Evolutionary conservation across 208 protist species (phyloP).

Genomic region (Borovskyia barvae): DNA sequence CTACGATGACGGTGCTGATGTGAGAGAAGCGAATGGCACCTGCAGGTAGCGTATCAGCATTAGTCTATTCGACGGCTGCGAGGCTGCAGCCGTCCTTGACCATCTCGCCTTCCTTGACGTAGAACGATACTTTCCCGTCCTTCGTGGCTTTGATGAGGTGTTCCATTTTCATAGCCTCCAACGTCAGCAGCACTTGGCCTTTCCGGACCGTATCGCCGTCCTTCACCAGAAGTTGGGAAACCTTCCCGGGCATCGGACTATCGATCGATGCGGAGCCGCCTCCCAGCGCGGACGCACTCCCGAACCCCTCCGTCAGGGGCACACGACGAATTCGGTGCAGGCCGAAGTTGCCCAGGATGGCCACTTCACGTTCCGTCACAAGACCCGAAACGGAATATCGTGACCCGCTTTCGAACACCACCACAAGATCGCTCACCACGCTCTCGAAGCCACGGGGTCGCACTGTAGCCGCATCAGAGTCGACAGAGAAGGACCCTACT

Average conservation of each 20-base stretch:
- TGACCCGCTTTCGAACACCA: conserved; percentile 30
- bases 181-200: conserved; percentile 83
- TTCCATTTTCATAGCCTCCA: conserved; percentile 98
- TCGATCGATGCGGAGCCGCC: conserved; percentile 87
- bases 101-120: conserved; percentile 44
- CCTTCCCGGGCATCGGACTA: conserved; percentile 91
- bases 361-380: conserved; percentile 30
- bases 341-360: conserved; percentile 21
- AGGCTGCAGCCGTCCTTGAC: conserved; percentile 31
- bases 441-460: conserved; percentile 20
- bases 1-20: too few species aligned
- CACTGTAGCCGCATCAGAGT: conserved; percentile 10
- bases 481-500: conserved; percentile 23
- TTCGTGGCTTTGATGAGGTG: conserved; percentile 60
- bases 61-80: conserved; percentile 18
- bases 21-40: not conserved
- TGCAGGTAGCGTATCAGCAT: too few species aligned
- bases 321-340: conserved; percentile 21
- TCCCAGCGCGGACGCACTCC: conserved; percentile 82
- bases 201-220: conserved; percentile 80
- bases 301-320: conserved; percentile 35
- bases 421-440: conserved; percentile 22
- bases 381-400: conserved; percentile 22
- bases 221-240: conserved; percentile 78
- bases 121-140: conserved; percentile 48